Conservation (phyloP, 345 rosid species). For the Dipteronia sinensis region DNA sequence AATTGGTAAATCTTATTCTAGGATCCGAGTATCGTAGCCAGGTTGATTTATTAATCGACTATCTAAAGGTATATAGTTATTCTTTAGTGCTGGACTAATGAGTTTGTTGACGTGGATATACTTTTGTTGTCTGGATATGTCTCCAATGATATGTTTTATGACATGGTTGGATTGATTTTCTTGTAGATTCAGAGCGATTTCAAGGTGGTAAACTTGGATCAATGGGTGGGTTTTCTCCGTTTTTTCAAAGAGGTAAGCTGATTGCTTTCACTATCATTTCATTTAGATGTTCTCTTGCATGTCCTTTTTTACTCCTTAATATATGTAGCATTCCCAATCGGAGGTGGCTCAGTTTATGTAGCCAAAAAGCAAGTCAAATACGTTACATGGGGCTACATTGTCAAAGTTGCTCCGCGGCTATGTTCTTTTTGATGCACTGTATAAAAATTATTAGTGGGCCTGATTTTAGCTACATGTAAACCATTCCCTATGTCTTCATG, state of each 20-base stretch:
- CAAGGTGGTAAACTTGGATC: slow-evolving; percentile 56
- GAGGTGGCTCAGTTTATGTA: too few species aligned
- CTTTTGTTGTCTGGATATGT: background rate
- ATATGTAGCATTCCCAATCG: too few species aligned
- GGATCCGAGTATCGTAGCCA: slow-evolving; percentile 35
- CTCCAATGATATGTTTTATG: background rate
- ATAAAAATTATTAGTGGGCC: background rate
- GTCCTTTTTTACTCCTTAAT: too few species aligned
- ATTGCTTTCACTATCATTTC: background rate
- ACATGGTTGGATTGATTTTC: slow-evolving; percentile 12
- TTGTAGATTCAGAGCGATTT: slow-evolving; percentile 55
- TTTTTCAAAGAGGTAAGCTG: slow-evolving; percentile 55
- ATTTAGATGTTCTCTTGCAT: too few species aligned
- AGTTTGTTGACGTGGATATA: background rate
- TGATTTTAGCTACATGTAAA: background rate
- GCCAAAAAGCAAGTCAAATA: background rate
- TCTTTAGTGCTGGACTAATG: background rate
- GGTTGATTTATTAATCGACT: slow-evolving; percentile 45
- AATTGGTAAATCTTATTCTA: slow-evolving; percentile 51
- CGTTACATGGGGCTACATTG: background rate
- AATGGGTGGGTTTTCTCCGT: slow-evolving; percentile 53
- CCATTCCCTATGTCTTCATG: background rate
- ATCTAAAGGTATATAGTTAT: slow-evolving; percentile 41
- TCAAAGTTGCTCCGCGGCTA: background rate
- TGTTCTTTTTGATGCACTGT: background rate